Conservation (phyloP, 2,329 filamentous ascomycete genomes). For the Colletotrichum sp. region DNA sequence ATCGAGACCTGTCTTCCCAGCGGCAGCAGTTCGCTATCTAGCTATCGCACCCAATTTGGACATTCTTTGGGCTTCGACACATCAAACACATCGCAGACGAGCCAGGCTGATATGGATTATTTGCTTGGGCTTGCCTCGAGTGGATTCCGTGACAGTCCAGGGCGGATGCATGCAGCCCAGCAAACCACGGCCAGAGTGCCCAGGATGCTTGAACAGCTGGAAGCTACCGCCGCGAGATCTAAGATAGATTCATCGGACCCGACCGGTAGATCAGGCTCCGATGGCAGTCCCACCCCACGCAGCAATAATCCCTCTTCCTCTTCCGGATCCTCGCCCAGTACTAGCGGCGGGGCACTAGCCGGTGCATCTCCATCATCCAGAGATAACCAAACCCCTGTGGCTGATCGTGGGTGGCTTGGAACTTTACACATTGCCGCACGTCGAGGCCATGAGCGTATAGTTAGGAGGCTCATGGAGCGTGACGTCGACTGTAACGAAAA, state of each 20-base stretch:
- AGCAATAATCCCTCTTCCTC: neutral
- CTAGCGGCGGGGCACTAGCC: neutral
- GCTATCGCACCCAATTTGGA: neutral
- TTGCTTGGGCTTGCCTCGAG: neutral
- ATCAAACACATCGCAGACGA: neutral
- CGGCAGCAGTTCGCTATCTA: neutral
- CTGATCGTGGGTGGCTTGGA: neutral
- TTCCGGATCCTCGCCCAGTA: neutral
- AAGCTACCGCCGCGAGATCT: neutral
- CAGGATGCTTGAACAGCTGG: neutral
- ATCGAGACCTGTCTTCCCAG: neutral
- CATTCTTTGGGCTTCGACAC: neutral
- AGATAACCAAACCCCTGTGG: neutral
- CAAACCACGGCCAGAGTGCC: neutral
- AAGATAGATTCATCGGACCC: neutral
- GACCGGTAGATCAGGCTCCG: neutral
- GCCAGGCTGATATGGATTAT: neutral
- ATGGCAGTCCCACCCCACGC: neutral
- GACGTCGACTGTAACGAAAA: neutral
- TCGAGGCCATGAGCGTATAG: neutral
- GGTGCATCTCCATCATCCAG: neutral
- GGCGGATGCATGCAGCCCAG: neutral
- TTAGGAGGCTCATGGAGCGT: neutral
- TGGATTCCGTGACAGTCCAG: neutral
- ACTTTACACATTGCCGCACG: neutral